Base-by-base conservation (phyloP, 2,329 filamentous ascomycete species). In the Penicillium psychrosexuale region DNA sequence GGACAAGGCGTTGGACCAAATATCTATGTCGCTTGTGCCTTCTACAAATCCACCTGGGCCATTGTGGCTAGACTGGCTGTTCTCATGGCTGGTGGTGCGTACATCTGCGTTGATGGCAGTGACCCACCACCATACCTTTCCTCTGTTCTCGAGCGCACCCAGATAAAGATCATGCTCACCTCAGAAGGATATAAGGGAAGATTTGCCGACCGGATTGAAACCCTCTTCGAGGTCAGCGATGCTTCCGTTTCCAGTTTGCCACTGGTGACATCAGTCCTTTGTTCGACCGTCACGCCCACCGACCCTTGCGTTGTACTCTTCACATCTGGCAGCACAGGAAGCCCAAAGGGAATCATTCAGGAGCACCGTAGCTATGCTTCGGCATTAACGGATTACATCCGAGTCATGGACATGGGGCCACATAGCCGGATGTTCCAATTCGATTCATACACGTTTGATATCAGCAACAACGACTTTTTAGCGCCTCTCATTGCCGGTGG, bases 31-130 rank as follows among this genome's bases (percentile, higher is more conserved):
- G 56, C 59, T 2, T 60, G 59, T 11, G 47, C 51, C 15, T 64
- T 64, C 24, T 56, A 61, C 39, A 64, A 64, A 42, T 64, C 60
- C 0, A 59, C 61, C 4, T 64, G 61, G 61, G 56, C 62, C 2
- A 58, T 64, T 28, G 59, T 64, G 1, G 62, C 62, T 24, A 52
- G 61, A 13, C 56, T 64, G 3, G 62, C 62, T 1, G 17, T 64
- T 8, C 52, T 64, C 24, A 63, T 60, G 53, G 59, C 61, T 9
- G 62, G 61, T 1, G 58, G 60, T 13, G 88, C 88, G 1, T 91
- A 90, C 67, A 78, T 91, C 8, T 88, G 90, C 8, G 82, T 91
- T 7, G 88, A 91, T 72, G 80, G 90, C 31, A 87, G 86, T 2
- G 90, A 91, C 58, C 88, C 88, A 19, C 82, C 86, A 1, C 84